Base-by-base conservation (phyloP, 2,329 filamentous ascomycete species). In the Myriangium duriaei region DNA sequence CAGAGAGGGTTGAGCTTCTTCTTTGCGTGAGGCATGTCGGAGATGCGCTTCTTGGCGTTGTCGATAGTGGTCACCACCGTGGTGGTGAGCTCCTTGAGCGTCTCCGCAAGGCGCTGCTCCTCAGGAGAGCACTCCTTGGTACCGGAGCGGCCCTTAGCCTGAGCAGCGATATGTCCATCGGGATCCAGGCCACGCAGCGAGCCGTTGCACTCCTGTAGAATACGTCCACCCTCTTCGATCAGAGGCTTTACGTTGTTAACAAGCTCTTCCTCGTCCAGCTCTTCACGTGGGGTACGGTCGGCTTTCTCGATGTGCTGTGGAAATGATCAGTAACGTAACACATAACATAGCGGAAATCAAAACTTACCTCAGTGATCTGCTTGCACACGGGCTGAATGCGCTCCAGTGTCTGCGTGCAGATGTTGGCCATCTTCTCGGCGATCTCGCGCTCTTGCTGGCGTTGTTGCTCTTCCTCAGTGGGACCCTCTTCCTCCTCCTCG, bases 1-100 rank as follows among this genome's bases (percentile, higher is more conserved):
- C 86, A 93, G 18, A 95, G 74, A 9, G 87, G 86, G 64, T 88
- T 94, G 43, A 94, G 71, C 67, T 88, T 79, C 71, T 93, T 88
- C 79, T 94, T 92, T 30, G 85, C 87, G 49, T 92, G 81, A 4
- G 87, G 86, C 82, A 94, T 91, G 54, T 83, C 81, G 53, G 81
- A 76, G 44, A 94, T 81, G 67, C 83, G 82, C 65, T 80, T 82
- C 74, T 87, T 91, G 16, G 82, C 81, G 46, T 80, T 78, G 54
- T 95, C 86, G 49, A 95, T 88, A 15, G 79, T 84, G 51, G 79
- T 76, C 32, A 81, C 79, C 14, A 95, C 81, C 16, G 75, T 79
- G 13, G 79, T 79, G 0, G 86, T 88, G 42, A 94, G 70, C 63
- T 85, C 84, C 67, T 93, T 92, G 49, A 94, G 73, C 7, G 79